Evolutionary conservation across 2,329 filamentous ascomycete genomes (phyloP), one percentile per base, ranked within the genome.

Genomic region (Orbilia brochopaga): DNA sequence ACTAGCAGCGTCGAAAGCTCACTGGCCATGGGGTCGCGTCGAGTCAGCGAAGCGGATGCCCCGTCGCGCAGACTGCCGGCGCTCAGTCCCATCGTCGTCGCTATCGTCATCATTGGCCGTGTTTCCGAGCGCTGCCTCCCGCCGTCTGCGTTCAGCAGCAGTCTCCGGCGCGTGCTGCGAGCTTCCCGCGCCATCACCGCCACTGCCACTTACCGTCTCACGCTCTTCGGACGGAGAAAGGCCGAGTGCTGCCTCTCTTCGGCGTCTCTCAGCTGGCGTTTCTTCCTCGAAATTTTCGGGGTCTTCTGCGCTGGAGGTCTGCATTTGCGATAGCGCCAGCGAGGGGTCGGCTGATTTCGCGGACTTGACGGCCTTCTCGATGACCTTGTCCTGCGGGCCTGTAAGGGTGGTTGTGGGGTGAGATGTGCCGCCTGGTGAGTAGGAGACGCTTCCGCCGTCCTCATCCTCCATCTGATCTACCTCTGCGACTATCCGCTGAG

Each of bases 201-300:
- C 24, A 53, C 50, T 46, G 42, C 48, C 48, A 10, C 10, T 13
- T n/a, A 30, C n/a, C 17, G 21, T 30, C 23, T 13, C 52, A 7
- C 19, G 30, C n/a, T 64, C 60, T n/a, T 30, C 24, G n/a, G 44
- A 48, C 19, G 44, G n/a, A 23, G 50, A 55, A 5, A 60, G 57
- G 23, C 90, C 89, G 1, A 93, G 80, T 0, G 90, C 90, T 0
- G 89, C 89, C 76, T 91, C 86, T 75, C 90, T 85, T 59, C 90
- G 83, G 44, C 89, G 84, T 64, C 88, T 83, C 79, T 93, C 90
- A 0, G 90, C 90, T 0, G 89, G 87, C 0, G 89, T 92, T 79
- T 92, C 90, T 85, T 79, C 0, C 81, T 85, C 10, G 84, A 83
- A 74, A 11, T 63, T 66, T 13, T 62, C 73, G 1, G 69, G 56